Conservation (phyloP, 139 green algal species). For the Coelastrella sp. region DNA sequence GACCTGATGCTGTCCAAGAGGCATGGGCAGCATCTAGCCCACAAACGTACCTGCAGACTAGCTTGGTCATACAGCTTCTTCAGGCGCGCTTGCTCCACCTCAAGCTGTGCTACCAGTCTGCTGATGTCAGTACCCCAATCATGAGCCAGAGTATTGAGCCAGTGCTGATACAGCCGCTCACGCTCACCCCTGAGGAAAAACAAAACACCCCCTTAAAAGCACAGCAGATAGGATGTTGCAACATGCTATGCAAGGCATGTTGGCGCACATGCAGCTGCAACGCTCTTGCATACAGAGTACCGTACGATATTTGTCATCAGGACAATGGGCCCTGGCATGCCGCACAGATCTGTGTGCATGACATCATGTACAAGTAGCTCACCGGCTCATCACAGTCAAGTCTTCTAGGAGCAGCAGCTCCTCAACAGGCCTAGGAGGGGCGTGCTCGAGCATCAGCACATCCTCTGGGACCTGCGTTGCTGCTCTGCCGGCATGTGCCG, state of each 20-base stretch:
- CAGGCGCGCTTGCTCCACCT: not conserved
- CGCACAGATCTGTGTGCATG: not conserved
- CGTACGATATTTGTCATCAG: too few relatives aligned
- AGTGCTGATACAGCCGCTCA: constrained; percentile 33
- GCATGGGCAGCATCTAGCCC: too few relatives aligned
- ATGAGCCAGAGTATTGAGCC: not conserved
- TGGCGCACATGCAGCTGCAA: too few relatives aligned
- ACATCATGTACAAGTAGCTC: not conserved
- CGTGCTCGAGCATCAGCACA: not conserved
- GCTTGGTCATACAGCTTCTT: constrained; percentile 39
- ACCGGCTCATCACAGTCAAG: not conserved
- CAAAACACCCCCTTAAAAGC: too few relatives aligned
- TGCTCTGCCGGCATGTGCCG: too few relatives aligned
- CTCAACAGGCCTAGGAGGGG: not conserved
- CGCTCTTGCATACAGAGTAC: too few relatives aligned
- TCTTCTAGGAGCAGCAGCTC: not conserved
- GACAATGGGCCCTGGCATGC: not conserved
- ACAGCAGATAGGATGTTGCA: too few relatives aligned
- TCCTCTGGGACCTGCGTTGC: too few relatives aligned
- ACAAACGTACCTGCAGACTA: constrained; percentile 27
- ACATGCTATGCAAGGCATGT: too few relatives aligned
- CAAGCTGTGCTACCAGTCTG: not conserved
- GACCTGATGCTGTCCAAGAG: too few relatives aligned
- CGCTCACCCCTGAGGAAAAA: constrained; percentile 41
- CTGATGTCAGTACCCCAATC: constrained; percentile 6